Conservation (phyloP, 176 grass and related monocot species). For the Paspalum vaginatum region DNA sequence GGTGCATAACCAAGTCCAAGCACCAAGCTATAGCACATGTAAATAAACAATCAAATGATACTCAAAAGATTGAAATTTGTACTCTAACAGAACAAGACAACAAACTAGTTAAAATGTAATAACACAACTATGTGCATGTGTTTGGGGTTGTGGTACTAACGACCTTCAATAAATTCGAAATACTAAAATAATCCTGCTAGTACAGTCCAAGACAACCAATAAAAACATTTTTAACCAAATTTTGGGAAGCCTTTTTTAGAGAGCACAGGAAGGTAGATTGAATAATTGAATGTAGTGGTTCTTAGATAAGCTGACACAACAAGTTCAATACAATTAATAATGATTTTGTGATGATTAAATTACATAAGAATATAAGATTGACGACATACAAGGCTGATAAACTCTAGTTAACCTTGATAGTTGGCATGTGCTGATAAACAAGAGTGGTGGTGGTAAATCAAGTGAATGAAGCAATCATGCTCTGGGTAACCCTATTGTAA, state of each 20-base stretch:
- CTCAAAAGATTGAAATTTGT: not conserved
- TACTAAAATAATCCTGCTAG: not conserved
- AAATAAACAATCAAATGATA: constrained; percentile 19
- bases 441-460: not conserved
- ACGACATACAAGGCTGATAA: not conserved
- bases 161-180: not conserved
- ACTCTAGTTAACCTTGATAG: not conserved
- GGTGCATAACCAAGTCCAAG: constrained; percentile 10
- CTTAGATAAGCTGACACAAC: not conserved
- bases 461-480: not conserved
- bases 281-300: not conserved
- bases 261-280: not conserved
- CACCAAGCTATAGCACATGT: not conserved
- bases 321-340: not conserved
- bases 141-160: not conserved
- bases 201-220: constrained; percentile 6
- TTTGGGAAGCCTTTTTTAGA: not conserved
- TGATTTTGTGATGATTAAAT: not conserved
- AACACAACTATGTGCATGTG: not conserved
- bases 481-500: not conserved
- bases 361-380: not conserved
- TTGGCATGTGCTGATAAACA: not conserved
- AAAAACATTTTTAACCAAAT: not conserved
- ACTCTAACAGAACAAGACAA: constrained; percentile 6
- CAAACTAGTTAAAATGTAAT: constrained; percentile 4